A percentile compares a stretch with the other conserved stretches of the same genome.
phyloP scores from a whole-genome alignment of 768 basidiomycete species.

The Aureoboletus auriporus region DNA sequence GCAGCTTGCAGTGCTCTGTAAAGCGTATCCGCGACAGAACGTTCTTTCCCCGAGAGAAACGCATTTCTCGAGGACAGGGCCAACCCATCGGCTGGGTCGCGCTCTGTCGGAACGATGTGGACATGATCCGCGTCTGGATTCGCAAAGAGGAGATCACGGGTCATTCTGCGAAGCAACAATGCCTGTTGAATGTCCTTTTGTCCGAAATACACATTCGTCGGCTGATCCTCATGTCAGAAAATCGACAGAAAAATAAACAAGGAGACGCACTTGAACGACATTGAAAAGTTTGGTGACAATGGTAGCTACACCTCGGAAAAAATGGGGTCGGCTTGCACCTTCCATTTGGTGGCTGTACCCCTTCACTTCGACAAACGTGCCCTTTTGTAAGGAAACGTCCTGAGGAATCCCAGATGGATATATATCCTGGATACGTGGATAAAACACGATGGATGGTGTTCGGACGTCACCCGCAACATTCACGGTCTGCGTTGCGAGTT shows the following conservation, averaged over 20 bases:
- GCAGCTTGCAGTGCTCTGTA: conserved; percentile 64
- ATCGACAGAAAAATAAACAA: background rate
- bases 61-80: conserved; percentile 91
- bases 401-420: conserved; percentile 91
- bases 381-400: conserved; percentile 66
- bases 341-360: conserved; percentile 94
- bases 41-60: conserved; percentile 67
- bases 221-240: conserved; percentile 36
- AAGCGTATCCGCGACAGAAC: conserved; percentile 59
- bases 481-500: conserved; percentile 43
- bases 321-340: conserved; percentile 79
- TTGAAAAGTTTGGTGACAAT: conserved; percentile 96
- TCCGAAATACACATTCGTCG: conserved; percentile 90
- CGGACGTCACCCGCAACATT: conserved; percentile 30
- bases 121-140: conserved; percentile 69
- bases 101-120: conserved; percentile 85
- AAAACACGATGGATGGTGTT: conserved; percentile 67
- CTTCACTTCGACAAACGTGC: conserved; percentile 90
- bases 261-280: conserved; percentile 63
- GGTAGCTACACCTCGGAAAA: conserved; percentile 95
- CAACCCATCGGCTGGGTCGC: conserved; percentile 59
- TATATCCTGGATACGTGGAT: conserved; percentile 79
- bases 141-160: conserved; percentile 74
- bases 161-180: conserved; percentile 73
- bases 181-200: conserved; percentile 99